These are phyloP conservation scores for Claviceps capensis DNA, from an alignment of 2,329 filamentous ascomycete genomes.

Conservation along the genomic window DNA sequence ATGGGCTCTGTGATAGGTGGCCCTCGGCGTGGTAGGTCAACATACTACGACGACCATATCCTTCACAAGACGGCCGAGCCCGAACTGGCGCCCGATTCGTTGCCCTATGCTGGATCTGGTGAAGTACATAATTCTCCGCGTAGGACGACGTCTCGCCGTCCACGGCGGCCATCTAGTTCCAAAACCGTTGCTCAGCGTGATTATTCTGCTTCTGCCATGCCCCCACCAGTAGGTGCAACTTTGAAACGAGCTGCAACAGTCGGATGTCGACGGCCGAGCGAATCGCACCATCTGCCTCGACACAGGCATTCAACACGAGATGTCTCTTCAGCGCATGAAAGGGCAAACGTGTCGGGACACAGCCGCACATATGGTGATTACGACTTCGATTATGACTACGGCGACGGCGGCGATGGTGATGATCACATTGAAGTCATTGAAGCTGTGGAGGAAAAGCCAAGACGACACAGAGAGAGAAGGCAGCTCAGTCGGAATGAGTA, in stretches of 20 bases:
- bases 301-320: conserved; percentile 8
- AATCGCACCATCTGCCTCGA: conserved; percentile 4
- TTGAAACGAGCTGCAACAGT: conserved; percentile 16
- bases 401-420: neutral
- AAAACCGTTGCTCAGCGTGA: conserved; percentile 17
- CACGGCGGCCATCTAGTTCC: conserved; percentile 8
- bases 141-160: conserved; percentile 14
- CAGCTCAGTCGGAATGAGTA: conserved; percentile 16
- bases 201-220: conserved; percentile 12
- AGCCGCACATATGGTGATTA: conserved; percentile 1
- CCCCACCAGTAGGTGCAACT: conserved; percentile 11
- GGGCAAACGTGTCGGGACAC: neutral
- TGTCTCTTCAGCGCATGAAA: conserved; percentile 7
- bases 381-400: conserved; percentile 1
- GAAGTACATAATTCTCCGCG: conserved; percentile 20
- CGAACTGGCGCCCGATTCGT: conserved; percentile 12
- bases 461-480: conserved; percentile 6
- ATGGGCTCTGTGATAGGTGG: conserved; percentile 17
- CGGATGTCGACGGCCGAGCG: conserved; percentile 17
- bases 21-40: conserved; percentile 15
- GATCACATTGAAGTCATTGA: conserved; percentile 16
- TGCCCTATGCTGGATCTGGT: conserved; percentile 15
- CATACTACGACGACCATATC: conserved; percentile 10
- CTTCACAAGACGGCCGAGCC: conserved; percentile 8
- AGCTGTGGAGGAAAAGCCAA: conserved; percentile 10